Conservation (phyloP, 2,329 filamentous ascomycete species). For the Cladosporium sp. region DNA sequence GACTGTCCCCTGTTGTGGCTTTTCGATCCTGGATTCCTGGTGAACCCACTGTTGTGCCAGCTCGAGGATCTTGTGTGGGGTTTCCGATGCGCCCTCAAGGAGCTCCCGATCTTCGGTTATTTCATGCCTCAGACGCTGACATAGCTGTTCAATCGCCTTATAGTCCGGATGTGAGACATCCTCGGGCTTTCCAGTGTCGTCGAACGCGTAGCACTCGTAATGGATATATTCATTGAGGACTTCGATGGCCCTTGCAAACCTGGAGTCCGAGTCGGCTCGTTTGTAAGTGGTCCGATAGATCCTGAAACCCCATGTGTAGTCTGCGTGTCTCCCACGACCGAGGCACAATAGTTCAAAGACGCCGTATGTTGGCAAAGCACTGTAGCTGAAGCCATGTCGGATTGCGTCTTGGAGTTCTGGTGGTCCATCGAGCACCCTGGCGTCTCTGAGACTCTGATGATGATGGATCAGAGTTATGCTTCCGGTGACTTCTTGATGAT, state of each 20-base stretch:
- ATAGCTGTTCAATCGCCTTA: not conserved
- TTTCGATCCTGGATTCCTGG: not conserved
- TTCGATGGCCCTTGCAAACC: not conserved
- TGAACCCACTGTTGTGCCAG: not conserved
- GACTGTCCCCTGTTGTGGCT: not conserved
- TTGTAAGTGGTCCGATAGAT: constrained; percentile 6
- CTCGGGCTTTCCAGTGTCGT: not conserved
- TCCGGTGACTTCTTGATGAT: too few relatives aligned
- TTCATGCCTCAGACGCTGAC: not conserved
- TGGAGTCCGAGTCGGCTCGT: not conserved
- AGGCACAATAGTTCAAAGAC: not conserved
- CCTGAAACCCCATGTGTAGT: constrained; percentile 9
- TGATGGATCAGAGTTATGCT: too few relatives aligned
- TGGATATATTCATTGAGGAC: not conserved
- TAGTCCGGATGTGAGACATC: not conserved
- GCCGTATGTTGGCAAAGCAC: not conserved
- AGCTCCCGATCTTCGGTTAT: constrained; percentile 1
- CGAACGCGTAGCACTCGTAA: not conserved
- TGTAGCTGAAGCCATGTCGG: not conserved
- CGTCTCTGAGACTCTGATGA: too few relatives aligned
- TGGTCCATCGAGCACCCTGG: too few relatives aligned
- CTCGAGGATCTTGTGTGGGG: not conserved
- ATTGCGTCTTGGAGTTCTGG: not conserved
- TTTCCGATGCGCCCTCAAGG: not conserved
- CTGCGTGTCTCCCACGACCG: not conserved